Percentiles rank a stretch among this genome's conserved stretches.
phyloP scores from a whole-genome alignment of 1,139 yeast species.

The Kurtzmaniella natalensis region DNA sequence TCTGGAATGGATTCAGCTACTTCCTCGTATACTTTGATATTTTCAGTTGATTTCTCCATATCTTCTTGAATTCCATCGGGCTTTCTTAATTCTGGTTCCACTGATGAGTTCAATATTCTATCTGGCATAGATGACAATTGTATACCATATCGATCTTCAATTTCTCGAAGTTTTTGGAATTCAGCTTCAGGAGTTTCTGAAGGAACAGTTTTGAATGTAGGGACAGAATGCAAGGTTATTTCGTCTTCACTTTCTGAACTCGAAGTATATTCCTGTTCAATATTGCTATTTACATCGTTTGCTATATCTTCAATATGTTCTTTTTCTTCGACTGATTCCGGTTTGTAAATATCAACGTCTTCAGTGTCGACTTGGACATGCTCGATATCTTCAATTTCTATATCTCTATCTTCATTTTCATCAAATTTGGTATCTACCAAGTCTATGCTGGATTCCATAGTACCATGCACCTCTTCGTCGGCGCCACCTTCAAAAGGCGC shows the following conservation, averaged over 20 bases:
- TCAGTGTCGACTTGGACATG: not conserved
- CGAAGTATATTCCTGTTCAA: not conserved
- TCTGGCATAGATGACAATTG: constrained; percentile 22
- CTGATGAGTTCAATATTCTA: not conserved
- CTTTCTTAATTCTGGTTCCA: too few relatives aligned
- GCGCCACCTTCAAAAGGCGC: too few relatives aligned
- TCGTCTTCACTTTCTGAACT: constrained; percentile 1
- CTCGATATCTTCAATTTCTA: not conserved
- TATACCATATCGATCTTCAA: constrained; percentile 30
- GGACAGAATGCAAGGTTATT: not conserved
- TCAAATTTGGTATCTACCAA: not conserved
- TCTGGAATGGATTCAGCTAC: not conserved
- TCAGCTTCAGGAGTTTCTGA: constrained; percentile 30
- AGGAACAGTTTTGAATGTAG: constrained; percentile 6
- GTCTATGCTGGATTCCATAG: not conserved
- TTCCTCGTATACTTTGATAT: not conserved
- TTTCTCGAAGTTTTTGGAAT: constrained; percentile 24
- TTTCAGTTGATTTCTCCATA: too few relatives aligned
- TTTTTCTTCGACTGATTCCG: not conserved
- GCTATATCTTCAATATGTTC: not conserved
- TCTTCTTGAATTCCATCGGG: too few relatives aligned
- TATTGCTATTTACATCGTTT: not conserved
- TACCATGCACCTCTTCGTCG: not conserved
- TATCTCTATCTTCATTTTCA: not conserved
- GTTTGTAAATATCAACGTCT: not conserved